phyloP scores from a whole-genome alignment of 352 stramenopile genomes.

The Phytophthora melonis region DNA sequence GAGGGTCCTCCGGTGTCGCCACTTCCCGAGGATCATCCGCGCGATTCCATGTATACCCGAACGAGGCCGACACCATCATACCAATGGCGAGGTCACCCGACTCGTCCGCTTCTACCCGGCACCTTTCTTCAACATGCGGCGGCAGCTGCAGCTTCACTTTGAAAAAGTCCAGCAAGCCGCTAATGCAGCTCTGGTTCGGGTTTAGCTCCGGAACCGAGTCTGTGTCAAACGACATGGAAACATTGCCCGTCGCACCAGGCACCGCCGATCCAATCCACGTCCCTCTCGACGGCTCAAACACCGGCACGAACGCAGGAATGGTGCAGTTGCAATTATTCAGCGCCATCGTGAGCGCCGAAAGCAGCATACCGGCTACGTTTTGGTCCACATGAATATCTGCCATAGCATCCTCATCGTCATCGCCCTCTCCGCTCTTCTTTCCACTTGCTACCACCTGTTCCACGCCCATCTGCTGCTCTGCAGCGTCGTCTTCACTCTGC shows the following conservation, averaged over 20 bases:
- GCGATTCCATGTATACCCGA: constrained; percentile 65
- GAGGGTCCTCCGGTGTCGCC: constrained; percentile 17
- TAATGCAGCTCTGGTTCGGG: constrained; percentile 82
- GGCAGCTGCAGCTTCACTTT: constrained; percentile 81
- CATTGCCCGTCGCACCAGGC: constrained; percentile 74
- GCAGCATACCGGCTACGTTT: constrained; percentile 70
- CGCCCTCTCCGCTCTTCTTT: background rate
- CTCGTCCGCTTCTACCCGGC: constrained; percentile 50
- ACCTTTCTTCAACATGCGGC: constrained; percentile 69
- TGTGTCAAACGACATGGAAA: constrained; percentile 83
- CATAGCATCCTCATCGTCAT: constrained; percentile 36
- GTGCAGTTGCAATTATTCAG: constrained; percentile 87
- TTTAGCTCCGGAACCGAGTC: constrained; percentile 77
- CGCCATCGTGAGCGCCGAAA: constrained; percentile 78
- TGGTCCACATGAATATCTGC: constrained; percentile 59
- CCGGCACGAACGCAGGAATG: constrained; percentile 77
- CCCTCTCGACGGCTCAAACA: constrained; percentile 61
- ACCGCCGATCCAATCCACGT: constrained; percentile 76
- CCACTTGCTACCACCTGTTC: background rate
- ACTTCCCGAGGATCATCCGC: constrained; percentile 57
- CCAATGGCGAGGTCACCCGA: constrained; percentile 53
- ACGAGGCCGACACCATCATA: constrained; percentile 76
- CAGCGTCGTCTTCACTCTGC: background rate
- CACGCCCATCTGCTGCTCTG: background rate
- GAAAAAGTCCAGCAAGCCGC: constrained; percentile 83